Conservation (phyloP, 495 filamentous ascomycete species). For the Lasiosphaeria miniovina region DNA sequence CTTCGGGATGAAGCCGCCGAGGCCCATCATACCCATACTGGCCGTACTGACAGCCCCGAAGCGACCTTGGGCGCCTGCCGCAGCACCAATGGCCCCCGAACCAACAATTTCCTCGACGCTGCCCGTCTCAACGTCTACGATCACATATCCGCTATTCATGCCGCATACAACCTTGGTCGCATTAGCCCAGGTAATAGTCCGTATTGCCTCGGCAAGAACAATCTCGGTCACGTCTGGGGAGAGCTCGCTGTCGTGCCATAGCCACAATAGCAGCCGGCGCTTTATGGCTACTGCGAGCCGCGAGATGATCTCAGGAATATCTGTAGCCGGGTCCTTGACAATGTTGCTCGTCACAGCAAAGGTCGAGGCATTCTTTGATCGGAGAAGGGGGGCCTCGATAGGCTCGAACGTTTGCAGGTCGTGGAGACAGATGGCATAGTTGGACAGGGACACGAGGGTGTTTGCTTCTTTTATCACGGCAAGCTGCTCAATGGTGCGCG, state of each 20-base stretch:
- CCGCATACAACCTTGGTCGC: slow-evolving; percentile 82
- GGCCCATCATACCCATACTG: slow-evolving; percentile 93
- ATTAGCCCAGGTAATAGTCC: slow-evolving; percentile 84
- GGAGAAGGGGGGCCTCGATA: slow-evolving; percentile 61
- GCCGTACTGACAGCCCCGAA: slow-evolving; percentile 56
- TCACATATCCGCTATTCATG: slow-evolving; percentile 80
- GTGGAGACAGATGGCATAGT: slow-evolving; percentile 81
- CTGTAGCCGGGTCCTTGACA: slow-evolving; percentile 79
- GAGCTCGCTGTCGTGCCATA: slow-evolving; percentile 93
- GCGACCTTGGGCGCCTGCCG: slow-evolving; percentile 62
- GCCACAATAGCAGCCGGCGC: slow-evolving; percentile 83
- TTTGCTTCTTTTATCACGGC: slow-evolving; percentile 93
- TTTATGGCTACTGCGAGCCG: slow-evolving; percentile 89
- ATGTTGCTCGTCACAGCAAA: slow-evolving; percentile 96
- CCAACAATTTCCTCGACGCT: slow-evolving; percentile 73
- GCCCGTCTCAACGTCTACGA: slow-evolving; percentile 76
- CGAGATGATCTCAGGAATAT: slow-evolving; percentile 86
- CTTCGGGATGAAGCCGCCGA: slow-evolving; percentile 85
- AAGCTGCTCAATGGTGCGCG: slow-evolving; percentile 83
- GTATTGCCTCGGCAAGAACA: slow-evolving; percentile 71
- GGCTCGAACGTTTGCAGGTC: slow-evolving; percentile 81
- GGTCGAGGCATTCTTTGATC: slow-evolving; percentile 80
- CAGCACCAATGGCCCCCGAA: slow-evolving; percentile 69
- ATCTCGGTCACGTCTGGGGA: slow-evolving; percentile 70
- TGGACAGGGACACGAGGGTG: slow-evolving; percentile 83